Conservation (phyloP, 2,329 filamentous ascomycete species). For the Talaromyces islandicus region DNA sequence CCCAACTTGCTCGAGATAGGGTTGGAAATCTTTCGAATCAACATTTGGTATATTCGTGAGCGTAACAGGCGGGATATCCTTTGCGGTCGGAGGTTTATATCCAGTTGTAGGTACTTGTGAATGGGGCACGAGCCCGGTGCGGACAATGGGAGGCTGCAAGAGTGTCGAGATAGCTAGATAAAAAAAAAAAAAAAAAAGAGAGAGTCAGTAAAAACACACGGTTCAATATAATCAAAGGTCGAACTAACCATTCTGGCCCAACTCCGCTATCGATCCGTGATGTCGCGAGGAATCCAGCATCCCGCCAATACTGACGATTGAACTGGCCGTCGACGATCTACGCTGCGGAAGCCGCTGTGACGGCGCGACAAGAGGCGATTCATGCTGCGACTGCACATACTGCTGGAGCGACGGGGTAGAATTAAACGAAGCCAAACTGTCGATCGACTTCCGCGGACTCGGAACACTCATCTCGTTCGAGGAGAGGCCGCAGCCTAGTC, state of each 20-base stretch:
- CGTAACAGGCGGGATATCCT: conserved; percentile 88
- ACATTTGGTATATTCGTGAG: conserved; percentile 82
- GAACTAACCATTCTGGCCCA: conserved; percentile 70
- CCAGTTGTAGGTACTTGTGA: conserved; percentile 61
- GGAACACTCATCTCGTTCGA: conserved; percentile 54
- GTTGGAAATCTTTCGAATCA: conserved; percentile 70
- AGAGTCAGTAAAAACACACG: not conserved
- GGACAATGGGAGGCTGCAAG: conserved; percentile 82
- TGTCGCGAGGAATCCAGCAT: conserved; percentile 62
- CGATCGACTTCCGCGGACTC: conserved; percentile 59
- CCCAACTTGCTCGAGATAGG: conserved; percentile 80
- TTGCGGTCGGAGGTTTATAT: conserved; percentile 75
- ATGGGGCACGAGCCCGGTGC: conserved; percentile 79
- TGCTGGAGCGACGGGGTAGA: conserved; percentile 49
- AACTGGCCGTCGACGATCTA: conserved; percentile 80
- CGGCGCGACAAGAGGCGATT: conserved; percentile 27
- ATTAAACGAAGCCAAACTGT: conserved; percentile 55
- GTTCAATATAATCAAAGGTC: conserved; percentile 12
- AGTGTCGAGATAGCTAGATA: conserved; percentile 80
- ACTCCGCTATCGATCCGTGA: conserved; percentile 60
- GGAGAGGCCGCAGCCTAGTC: conserved; percentile 10
- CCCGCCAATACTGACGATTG: conserved; percentile 81
- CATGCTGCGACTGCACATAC: conserved; percentile 32
- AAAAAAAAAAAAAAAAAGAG: not conserved
- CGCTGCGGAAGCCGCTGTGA: conserved; percentile 40